Conservation (phyloP, 257 asterid species). For the Cinchona pubescens region DNA sequence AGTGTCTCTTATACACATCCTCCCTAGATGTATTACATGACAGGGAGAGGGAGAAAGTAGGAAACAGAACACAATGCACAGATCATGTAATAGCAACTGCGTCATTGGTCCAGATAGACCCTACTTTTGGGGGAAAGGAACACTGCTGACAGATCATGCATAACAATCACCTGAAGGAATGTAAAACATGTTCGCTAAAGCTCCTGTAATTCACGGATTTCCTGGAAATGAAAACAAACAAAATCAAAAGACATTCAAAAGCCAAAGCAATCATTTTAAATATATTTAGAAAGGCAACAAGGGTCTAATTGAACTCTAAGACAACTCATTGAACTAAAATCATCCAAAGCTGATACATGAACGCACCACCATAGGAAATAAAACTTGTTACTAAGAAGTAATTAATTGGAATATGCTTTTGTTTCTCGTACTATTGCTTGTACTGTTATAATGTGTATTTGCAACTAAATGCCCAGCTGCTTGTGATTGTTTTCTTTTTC, state of each 20-base stretch:
- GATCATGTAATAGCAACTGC: slow-evolving; percentile 63
- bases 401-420: no score
- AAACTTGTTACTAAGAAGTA: no score
- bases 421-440: no score
- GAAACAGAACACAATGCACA: slow-evolving; percentile 33
- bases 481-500: no score
- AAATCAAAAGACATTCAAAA: slow-evolving; percentile 16
- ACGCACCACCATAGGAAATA: no score
- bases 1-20: no score
- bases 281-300: neutral
- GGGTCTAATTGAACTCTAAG: neutral
- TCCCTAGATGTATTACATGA: no score
- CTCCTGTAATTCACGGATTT: slow-evolving; percentile 88
- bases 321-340: no score
- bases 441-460: no score
- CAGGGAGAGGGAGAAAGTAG: neutral
- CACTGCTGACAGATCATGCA: slow-evolving; percentile 73
- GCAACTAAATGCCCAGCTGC: no score
- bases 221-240: slow-evolving; percentile 46
- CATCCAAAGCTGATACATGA: no score
- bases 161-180: slow-evolving; percentile 70
- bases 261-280: neutral
- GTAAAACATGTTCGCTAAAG: slow-evolving; percentile 75
- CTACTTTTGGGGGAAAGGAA: slow-evolving; percentile 61
- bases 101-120: slow-evolving; percentile 65